Evolutionary conservation across 2,329 filamentous ascomycete species (phyloP).

Genomic region (Verruconis gallopava): DNA sequence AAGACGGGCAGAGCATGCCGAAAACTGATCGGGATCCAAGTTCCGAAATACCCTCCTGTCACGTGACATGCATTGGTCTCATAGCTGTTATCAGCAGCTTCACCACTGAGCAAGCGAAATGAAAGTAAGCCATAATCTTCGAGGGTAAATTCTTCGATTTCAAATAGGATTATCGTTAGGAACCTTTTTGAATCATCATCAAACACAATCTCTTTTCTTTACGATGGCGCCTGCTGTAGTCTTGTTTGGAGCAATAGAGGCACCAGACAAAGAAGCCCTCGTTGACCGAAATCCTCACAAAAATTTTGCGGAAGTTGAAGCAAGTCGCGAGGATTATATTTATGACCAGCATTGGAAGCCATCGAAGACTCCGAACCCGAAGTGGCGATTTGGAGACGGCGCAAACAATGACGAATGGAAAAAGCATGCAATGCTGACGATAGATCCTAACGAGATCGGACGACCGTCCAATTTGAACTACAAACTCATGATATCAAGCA

Average conservation of each 20-base stretch:
- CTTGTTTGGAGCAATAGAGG: constrained; percentile 10
- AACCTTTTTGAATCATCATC: too few relatives aligned
- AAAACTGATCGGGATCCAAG: too few relatives aligned
- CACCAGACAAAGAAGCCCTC: constrained; percentile 16
- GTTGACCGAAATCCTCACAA: constrained; percentile 14
- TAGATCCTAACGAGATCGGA: constrained; percentile 13
- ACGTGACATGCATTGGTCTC: too few relatives aligned
- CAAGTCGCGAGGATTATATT: constrained; percentile 11
- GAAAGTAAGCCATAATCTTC: too few relatives aligned
- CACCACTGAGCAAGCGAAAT: too few relatives aligned
- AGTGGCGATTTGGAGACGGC: constrained; percentile 13
- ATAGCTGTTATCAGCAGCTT: too few relatives aligned
- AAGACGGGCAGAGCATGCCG: too few relatives aligned
- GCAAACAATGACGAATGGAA: background rate
- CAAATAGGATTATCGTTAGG: too few relatives aligned
- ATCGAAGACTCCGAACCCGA: constrained; percentile 13
- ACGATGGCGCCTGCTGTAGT: constrained; percentile 1
- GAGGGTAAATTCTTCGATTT: too few relatives aligned
- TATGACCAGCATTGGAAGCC: constrained; percentile 9
- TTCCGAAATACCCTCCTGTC: too few relatives aligned
- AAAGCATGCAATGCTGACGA: constrained; percentile 7
- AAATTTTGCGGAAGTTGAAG: constrained; percentile 12
- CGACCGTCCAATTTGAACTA: constrained; percentile 15
- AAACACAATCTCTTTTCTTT: too few relatives aligned
- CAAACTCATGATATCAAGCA: constrained; percentile 13